phyloP scores from a whole-genome alignment of 108 stramenopile genomes.

The Discostella pseudostelligera region DNA sequence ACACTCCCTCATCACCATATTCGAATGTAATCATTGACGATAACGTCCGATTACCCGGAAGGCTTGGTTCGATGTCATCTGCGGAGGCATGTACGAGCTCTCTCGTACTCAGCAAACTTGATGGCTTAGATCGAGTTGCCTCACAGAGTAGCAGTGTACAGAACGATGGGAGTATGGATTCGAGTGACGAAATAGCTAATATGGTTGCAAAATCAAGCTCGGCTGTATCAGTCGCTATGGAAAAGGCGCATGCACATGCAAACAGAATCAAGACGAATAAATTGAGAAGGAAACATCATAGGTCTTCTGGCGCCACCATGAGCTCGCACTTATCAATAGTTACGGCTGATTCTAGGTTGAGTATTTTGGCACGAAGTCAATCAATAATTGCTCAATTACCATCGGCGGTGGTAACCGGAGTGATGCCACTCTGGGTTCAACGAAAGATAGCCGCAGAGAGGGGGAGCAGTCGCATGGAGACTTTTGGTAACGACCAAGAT shows the following conservation, averaged over 20 bases:
- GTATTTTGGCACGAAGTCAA: not conserved
- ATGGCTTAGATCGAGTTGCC: constrained; percentile 17
- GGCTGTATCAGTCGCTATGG: constrained; percentile 9
- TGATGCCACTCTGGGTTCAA: constrained; percentile 25
- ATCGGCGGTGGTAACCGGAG: not conserved
- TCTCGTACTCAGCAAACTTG: constrained; percentile 20
- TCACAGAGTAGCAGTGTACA: not conserved
- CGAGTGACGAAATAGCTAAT: not conserved
- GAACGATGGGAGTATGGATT: not conserved
- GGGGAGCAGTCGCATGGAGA: not conserved
- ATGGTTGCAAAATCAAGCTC: not conserved
- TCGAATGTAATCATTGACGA: not conserved
- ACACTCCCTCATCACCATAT: not conserved
- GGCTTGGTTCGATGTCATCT: constrained; percentile 15
- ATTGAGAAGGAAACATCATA: not conserved
- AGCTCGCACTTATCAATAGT: not conserved
- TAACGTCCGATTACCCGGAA: constrained; percentile 26
- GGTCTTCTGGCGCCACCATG: not conserved
- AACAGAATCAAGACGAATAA: constrained; percentile 14
- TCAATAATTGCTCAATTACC: not conserved
- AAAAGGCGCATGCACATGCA: constrained; percentile 20
- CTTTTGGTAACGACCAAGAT: not conserved
- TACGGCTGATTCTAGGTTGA: not conserved
- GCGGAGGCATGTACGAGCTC: constrained; percentile 19
- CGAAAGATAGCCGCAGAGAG: constrained; percentile 20